Conservation (phyloP, 176 grass and related monocot genomes). For the Poa pratensis region DNA sequence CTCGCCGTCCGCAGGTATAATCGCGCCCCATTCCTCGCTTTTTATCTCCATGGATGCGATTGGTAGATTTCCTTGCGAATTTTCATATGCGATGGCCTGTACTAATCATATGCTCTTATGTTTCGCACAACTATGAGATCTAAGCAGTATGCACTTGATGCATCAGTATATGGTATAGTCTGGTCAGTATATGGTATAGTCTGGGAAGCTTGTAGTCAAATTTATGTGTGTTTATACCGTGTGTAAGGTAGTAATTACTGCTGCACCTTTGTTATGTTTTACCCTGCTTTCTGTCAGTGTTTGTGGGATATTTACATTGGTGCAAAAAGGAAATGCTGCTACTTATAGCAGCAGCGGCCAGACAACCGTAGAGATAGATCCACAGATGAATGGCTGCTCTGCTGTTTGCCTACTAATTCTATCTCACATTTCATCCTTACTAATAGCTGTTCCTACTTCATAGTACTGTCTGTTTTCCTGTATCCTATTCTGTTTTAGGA, state of each 20-base stretch:
- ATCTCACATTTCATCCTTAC: slow-evolving; percentile 59
- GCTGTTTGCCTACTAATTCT: slow-evolving; percentile 79
- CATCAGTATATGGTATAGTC: not conserved
- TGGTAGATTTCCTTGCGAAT: no score
- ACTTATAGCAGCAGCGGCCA: slow-evolving; percentile 53
- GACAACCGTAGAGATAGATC: slow-evolving; percentile 89
- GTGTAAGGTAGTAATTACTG: not conserved
- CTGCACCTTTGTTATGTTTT: slow-evolving; percentile 42
- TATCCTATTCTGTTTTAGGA: not conserved
- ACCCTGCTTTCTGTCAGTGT: slow-evolving; percentile 36
- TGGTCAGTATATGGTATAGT: not conserved
- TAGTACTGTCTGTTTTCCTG: not conserved
- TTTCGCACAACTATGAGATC: not conserved
- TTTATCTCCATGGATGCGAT: not conserved
- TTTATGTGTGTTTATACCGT: not conserved
- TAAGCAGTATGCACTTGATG: not conserved
- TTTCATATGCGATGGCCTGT: not conserved
- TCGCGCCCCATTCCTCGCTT: no score
- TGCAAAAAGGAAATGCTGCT: slow-evolving; percentile 66
- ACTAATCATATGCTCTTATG: not conserved
- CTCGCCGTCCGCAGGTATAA: slow-evolving; percentile 86
- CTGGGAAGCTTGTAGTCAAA: not conserved
- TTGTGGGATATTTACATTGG: slow-evolving; percentile 47
- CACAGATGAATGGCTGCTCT: slow-evolving; percentile 55
- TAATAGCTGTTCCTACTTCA: not conserved